Evolutionary conservation across 2,329 filamentous ascomycete species (phyloP), one percentile per base, ranked within the genome.

Genomic region (Aureobasidium sp.): DNA sequence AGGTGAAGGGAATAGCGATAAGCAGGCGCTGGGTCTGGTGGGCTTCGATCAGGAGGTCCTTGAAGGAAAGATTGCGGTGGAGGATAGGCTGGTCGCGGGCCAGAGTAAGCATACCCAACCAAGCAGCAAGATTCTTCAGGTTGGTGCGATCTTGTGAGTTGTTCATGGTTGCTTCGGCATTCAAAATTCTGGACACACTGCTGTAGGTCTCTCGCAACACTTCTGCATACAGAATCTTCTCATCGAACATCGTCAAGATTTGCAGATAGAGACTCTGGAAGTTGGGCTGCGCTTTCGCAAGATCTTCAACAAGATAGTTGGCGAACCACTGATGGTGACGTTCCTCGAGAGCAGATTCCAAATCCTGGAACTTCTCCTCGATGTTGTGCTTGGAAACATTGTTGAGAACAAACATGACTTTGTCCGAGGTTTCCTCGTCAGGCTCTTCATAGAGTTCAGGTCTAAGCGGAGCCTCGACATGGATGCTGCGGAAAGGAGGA

Each of bases 251-350:
- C 62, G 88, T 88, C 64, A 99, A 83, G 57, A 99, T 83, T 68
- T 96, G 90, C 55, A 97, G 83, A 72, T 99, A 99, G 25, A 99
- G 84, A 64, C 89, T 84, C 68, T 99, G 94, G 71, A 95, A 97
- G 74, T 99, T 99, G 6, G 93, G 92, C 72, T 99, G 93, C 80
- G 96, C 87, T 76, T 97, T 97, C 36, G 93, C 95, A 49, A 95
- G 90, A 72, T 97, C 90, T 71, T 97, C 93, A 2, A 99, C 94
- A 11, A 99, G 81, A 70, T 97, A 96, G 52, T 87, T 87, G 7
- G 95, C 94, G 71, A 99, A 99, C 94, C 94, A 99, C 71, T 95
- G 91, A 70, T 95, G 89, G 72, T 97, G 88, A 67, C 87, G 86
- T 59, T 88, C 84, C 56, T 91, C 86, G 52, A 99, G 78, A 48